Percentiles rank a stretch among this genome's conserved stretches.
Evolutionary conservation across 768 basidiomycete species (phyloP).

Genomic region (Cyathus striatus): DNA sequence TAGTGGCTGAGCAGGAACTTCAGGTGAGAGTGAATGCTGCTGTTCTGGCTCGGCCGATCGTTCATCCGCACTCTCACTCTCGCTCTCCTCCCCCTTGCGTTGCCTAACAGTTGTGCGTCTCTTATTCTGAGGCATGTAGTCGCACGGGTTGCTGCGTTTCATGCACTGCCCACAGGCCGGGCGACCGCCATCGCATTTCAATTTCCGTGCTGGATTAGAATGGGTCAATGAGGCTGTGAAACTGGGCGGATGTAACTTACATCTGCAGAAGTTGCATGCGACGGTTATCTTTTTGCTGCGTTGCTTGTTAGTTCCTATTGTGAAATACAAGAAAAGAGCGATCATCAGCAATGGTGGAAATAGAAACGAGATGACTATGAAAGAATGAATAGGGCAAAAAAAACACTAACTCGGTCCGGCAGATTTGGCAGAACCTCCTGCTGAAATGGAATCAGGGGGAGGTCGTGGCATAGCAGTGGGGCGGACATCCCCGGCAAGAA

Average conservation of each 20-base stretch:
- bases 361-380: no score
- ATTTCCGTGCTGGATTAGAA: slow-evolving; percentile 62
- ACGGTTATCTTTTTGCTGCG: slow-evolving; percentile 85
- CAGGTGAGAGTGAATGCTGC: slow-evolving; percentile 60
- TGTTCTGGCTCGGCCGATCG: slow-evolving; percentile 46
- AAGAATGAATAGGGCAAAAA: no score
- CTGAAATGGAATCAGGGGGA: slow-evolving; percentile 32
- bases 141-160: slow-evolving; percentile 74
- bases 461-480: slow-evolving; percentile 36
- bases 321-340: slow-evolving; percentile 3
- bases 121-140: slow-evolving; percentile 76
- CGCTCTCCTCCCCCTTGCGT: slow-evolving; percentile 63
- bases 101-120: slow-evolving; percentile 57
- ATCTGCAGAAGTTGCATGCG: slow-evolving; percentile 88
- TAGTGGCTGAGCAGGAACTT: slow-evolving; percentile 40
- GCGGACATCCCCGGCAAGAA: slow-evolving; percentile 40
- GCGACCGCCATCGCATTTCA: slow-evolving; percentile 84
- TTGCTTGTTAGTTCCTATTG: slow-evolving; percentile 49
- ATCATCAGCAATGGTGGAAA: no score
- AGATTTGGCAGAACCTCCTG: slow-evolving; percentile 25
- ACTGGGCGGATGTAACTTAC: slow-evolving; percentile 39
- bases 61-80: slow-evolving; percentile 61
- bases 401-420: slow-evolving; percentile 18
- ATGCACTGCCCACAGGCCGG: slow-evolving; percentile 80
- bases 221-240: slow-evolving; percentile 6